These are phyloP conservation scores for Tetragonia tetragonoides DNA, from an alignment of 148 eudicot genomes.

Conservation along the genomic window DNA sequence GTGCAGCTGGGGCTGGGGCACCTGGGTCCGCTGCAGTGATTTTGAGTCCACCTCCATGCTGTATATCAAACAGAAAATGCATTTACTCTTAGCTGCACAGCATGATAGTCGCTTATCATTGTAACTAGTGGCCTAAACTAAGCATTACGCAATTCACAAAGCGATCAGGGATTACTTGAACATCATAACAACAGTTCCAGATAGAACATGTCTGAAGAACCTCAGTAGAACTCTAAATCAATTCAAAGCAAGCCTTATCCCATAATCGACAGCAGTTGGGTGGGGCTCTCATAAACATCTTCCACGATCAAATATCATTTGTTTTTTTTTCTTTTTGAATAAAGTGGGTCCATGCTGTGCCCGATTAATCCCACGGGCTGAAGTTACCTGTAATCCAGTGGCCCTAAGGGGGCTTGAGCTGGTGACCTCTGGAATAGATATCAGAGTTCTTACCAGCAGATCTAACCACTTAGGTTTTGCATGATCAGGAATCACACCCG, in stretches of 20 bases:
- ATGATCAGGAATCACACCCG: too few species aligned
- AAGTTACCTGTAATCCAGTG: too few species aligned
- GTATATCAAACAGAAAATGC: constrained; percentile 26
- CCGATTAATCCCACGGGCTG: too few species aligned
- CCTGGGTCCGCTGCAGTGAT: constrained; percentile 52
- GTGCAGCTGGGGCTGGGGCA: constrained; percentile 49
- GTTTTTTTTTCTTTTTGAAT: too few species aligned
- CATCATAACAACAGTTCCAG: background rate
- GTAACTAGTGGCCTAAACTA: background rate
- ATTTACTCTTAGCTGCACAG: background rate
- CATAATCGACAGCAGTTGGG: background rate
- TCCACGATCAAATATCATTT: background rate
- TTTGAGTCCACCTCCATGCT: constrained; percentile 69
- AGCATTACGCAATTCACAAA: background rate
- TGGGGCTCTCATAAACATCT: background rate
- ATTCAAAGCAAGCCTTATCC: background rate
- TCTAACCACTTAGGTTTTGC: too few species aligned
- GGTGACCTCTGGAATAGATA: too few species aligned
- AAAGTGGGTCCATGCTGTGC: too few species aligned
- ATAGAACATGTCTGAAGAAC: background rate
- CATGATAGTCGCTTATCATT: background rate
- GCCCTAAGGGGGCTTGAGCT: too few species aligned
- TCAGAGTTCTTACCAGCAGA: too few species aligned
- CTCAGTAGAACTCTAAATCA: background rate
- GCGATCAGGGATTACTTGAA: background rate